Evolutionary conservation across 1,139 yeast genomes (phyloP), one percentile per base, ranked within the genome.

Genomic region (Magnusiomyces sp.): DNA sequence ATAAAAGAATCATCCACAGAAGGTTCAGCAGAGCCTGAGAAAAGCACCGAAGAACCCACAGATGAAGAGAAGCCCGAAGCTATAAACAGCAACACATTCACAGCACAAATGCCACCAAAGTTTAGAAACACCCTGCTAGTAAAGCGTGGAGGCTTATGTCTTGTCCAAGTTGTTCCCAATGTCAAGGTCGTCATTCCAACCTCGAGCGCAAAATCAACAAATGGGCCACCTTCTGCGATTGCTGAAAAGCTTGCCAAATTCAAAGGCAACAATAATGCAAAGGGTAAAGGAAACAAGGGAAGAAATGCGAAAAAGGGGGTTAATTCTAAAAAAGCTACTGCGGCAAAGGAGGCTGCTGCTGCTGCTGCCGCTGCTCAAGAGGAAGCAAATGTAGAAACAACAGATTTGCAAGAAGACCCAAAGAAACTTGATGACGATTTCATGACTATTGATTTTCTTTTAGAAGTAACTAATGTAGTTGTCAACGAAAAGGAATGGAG

Each of bases 91-190:
- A 31, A 16, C 40, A n/a, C 20, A 23, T 19, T 17, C 20, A 5
- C n/a, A 29, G 71, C 66, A 1, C 59, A 61, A 32, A 60, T 69
- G 62, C 69, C 70, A 11, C 67, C 69, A 23, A 61, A 61, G 53
- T 65, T 69, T 50, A 58, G 71, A 23, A 68, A 66, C 55, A 64
- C 68, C 37, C 58, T 65, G 44, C 67, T 68, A 55, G 64, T 69
- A 31, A 62, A 63, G 45, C 61, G 73, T 2, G 71, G 71, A 13
- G 72, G 73, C 11, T 58, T 56, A 34, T n/a, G 16, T n/a, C n/a
- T n/a, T n/a, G n/a, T n/a, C n/a, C n/a, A n/a, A n/a, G n/a, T n/a
- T n/a, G n/a, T n/a, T n/a, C n/a, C n/a, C n/a, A n/a, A n/a, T n/a
- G n/a, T n/a, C n/a, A n/a, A n/a, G n/a, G n/a, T n/a, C n/a, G n/a